Evolutionary conservation across 2,329 filamentous ascomycete species (phyloP).

Genomic region (Exophiala mesophila): DNA sequence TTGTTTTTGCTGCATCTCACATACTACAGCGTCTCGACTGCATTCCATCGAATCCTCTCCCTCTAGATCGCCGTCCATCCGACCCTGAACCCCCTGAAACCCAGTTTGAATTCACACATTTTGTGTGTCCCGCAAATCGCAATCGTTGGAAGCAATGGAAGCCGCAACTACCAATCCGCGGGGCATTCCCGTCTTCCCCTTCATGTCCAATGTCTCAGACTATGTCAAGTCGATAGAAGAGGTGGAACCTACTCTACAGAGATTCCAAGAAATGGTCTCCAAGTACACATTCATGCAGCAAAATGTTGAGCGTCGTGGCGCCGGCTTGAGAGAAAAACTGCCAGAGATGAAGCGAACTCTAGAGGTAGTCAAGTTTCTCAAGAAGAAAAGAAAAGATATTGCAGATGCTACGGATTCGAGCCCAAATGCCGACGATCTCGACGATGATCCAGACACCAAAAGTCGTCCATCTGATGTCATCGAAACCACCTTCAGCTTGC

Average conservation of each 20-base stretch:
- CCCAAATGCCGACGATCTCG: constrained; percentile 7
- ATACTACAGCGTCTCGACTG: too few relatives aligned
- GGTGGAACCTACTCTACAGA: constrained; percentile 42
- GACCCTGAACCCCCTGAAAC: background rate
- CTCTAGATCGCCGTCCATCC: background rate
- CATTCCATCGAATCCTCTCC: background rate
- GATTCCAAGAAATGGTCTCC: constrained; percentile 54
- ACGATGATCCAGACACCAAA: constrained; percentile 40
- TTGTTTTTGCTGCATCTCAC: too few relatives aligned
- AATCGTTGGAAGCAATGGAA: too few relatives aligned
- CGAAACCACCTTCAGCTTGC: constrained; percentile 91
- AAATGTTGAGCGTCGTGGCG: constrained; percentile 78
- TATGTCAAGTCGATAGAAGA: constrained; percentile 43
- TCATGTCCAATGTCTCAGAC: constrained; percentile 44
- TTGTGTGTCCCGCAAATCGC: too few relatives aligned
- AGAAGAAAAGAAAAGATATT: constrained; percentile 65
- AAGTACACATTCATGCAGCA: constrained; percentile 99
- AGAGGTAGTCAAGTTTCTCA: constrained; percentile 82
- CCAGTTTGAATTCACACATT: too few relatives aligned
- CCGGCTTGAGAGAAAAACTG: constrained; percentile 86
- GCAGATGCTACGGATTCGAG: background rate
- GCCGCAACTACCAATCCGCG: constrained; percentile 37
- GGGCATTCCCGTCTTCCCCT: constrained; percentile 44
- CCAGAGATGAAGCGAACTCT: constrained; percentile 95
- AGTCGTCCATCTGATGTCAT: constrained; percentile 35